phyloP scores from a whole-genome alignment of 345 rosid species.

The Firmiana major region DNA sequence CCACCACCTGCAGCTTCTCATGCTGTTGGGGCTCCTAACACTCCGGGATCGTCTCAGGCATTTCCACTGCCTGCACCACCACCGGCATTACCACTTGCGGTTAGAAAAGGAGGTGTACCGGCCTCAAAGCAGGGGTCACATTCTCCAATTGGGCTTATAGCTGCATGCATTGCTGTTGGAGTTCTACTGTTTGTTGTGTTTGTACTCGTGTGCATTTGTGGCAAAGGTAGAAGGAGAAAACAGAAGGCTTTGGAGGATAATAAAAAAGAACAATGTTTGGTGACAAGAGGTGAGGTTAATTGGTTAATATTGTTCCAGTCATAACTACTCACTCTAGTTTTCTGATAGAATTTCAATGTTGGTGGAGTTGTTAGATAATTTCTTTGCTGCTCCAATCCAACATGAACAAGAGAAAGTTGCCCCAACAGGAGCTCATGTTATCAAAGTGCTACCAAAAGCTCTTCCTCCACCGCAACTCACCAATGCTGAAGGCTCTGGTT shows the following conservation, averaged over 20 bases:
- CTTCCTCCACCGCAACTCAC: slow-evolving; percentile 4
- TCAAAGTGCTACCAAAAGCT: slow-evolving; percentile 3
- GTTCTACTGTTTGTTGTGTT: slow-evolving; percentile 26
- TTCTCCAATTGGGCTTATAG: slow-evolving; percentile 19
- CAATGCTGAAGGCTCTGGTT: slow-evolving; percentile 17
- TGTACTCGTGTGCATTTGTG: slow-evolving; percentile 16
- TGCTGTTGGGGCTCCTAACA: not conserved
- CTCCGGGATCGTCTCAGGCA: slow-evolving; percentile 1
- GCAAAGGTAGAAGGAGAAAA: slow-evolving; percentile 18
- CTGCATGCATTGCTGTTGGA: slow-evolving; percentile 21
- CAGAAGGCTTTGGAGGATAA: not conserved
- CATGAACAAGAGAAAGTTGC: slow-evolving; percentile 9
- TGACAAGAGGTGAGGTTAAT: slow-evolving; percentile 10
- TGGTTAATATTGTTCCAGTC: too few relatives aligned
- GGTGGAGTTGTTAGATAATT: not conserved
- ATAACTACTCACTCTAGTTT: not conserved
- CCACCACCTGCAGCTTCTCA: slow-evolving; percentile 9
- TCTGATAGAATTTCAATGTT: not conserved
- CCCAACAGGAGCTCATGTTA: slow-evolving; percentile 12
- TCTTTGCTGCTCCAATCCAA: not conserved
- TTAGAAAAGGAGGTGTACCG: slow-evolving; percentile 17
- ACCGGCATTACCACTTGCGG: slow-evolving; percentile 8
- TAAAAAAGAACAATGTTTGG: not conserved
- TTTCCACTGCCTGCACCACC: slow-evolving; percentile 15
- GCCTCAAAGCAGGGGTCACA: slow-evolving; percentile 7